Evolutionary conservation across 139 green algal species (phyloP).

Genomic region (Chlamydomonas applanata): DNA sequence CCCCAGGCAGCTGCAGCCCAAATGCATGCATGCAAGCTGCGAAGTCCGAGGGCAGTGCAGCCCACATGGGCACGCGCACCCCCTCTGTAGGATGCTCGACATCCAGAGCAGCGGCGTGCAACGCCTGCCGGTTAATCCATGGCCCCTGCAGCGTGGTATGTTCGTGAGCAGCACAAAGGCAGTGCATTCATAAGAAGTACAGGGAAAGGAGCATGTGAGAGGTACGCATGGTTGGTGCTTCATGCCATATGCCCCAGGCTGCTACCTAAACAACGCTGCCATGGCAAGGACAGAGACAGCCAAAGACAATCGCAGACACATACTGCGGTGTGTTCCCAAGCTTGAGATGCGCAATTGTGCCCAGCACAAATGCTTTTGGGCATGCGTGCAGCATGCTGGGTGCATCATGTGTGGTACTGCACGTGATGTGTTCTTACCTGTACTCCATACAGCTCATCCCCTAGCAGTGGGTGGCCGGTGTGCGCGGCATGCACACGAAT

Average conservation of each 20-base stretch:
- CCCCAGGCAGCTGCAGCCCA: too few relatives aligned
- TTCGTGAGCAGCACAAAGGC: background rate
- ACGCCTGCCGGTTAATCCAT: constrained; percentile 63
- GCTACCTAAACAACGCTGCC: too few relatives aligned
- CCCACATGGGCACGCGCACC: too few relatives aligned
- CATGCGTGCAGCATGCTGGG: background rate
- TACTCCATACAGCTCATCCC: constrained; percentile 68
- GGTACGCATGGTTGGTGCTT: background rate
- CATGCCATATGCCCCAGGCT: too few relatives aligned
- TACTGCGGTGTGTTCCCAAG: too few relatives aligned
- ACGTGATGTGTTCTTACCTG: constrained; percentile 9
- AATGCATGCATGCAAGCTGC: too few relatives aligned
- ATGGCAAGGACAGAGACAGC: too few relatives aligned
- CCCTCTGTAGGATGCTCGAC: constrained; percentile 37
- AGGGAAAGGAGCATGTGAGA: background rate
- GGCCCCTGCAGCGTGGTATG: constrained; percentile 29
- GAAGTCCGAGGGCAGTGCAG: too few relatives aligned
- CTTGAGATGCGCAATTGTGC: background rate
- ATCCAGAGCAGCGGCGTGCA: constrained; percentile 60
- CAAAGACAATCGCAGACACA: too few relatives aligned
- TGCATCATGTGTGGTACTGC: background rate
- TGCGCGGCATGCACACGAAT: constrained; percentile 68
- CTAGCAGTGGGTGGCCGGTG: constrained; percentile 59
- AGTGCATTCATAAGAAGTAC: background rate
- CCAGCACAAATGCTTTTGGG: background rate